phyloP scores from a whole-genome alignment of 2,329 filamentous ascomycete genomes.

The Anisogramma anomala region DNA sequence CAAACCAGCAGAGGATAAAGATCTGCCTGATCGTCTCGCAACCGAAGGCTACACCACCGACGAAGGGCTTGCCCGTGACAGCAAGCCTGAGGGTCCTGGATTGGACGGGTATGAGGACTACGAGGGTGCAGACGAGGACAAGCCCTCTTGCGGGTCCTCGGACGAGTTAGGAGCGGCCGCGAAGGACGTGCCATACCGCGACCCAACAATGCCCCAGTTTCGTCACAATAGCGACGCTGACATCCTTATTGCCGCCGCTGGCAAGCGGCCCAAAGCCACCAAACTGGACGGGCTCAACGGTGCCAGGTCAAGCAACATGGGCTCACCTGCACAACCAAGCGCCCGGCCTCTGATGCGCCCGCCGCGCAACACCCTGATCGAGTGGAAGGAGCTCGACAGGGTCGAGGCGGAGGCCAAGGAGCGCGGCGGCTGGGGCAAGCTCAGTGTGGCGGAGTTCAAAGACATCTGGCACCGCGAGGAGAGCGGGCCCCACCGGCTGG shows the following conservation, averaged over 20 bases:
- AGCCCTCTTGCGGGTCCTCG: constrained; percentile 2
- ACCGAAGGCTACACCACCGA: constrained; percentile 35
- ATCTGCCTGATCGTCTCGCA: constrained; percentile 30
- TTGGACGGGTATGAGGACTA: constrained; percentile 7
- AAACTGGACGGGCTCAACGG: constrained; percentile 10
- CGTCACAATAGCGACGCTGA: constrained; percentile 39
- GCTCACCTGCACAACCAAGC: constrained; percentile 18
- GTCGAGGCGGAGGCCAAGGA: constrained; percentile 57
- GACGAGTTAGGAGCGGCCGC: constrained; percentile 11
- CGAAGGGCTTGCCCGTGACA: constrained; percentile 4
- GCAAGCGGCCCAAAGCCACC: not conserved
- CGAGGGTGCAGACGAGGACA: constrained; percentile 14
- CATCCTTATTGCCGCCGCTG: constrained; percentile 14
- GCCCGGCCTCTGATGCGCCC: constrained; percentile 7
- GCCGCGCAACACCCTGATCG: constrained; percentile 27
- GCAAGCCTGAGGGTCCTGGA: constrained; percentile 14
- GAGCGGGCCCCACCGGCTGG: constrained; percentile 51
- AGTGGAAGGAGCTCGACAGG: constrained; percentile 46
- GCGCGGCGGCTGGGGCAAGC: constrained; percentile 67
- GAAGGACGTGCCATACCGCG: constrained; percentile 27
- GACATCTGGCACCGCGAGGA: constrained; percentile 58
- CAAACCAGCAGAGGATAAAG: constrained; percentile 21
- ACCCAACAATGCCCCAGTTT: constrained; percentile 59
- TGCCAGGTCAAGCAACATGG: constrained; percentile 13
- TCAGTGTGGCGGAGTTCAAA: constrained; percentile 73